Evolutionary conservation across 495 filamentous ascomycete genomes (phyloP), one percentile per base, ranked within the genome.

Genomic region (Talaromyces thailandensis): DNA sequence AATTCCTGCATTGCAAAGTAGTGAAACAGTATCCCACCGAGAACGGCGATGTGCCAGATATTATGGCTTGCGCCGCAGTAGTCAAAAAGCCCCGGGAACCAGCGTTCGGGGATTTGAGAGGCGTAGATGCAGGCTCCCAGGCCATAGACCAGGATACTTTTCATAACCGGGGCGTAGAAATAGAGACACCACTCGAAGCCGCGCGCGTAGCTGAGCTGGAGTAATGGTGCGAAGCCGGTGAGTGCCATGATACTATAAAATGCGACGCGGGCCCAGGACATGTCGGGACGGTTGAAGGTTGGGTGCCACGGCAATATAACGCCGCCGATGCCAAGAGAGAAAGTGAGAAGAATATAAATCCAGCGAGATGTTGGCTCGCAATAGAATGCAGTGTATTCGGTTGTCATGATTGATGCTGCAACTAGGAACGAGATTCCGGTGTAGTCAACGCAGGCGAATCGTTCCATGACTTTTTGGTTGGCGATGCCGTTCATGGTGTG

Each of bases 341-440:
- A 86, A 6, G 94, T 98, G 21, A 88, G 79, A 45, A 82, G 75
- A 71, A 99, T 93, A 76, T 97, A 98, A 28, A 85, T 78, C 84
- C 88, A 95, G 32, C 92, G 90, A 62, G 88, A 91, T 35, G 88
- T 70, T 6, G 94, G 93, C 65, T 99, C 95, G 74, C 93, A 96
- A 73, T 99, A 98, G 75, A 99, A 98, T 37, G 93, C 94, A 4
- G 95, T 96, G 75, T 97, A 98, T 71, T 99, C 94, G 59, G 91
- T 96, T 4, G 94, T 96, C 85, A 98, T 93, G 75, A 99, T 98
- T 48, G 91, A 96, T 24, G 94, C 90, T 8, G 94, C 95, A 52
- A 99, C 93, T 24, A 99, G 85, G 59, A 99, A 80, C 2, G 93
- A 97, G 65, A 99, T 99, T 28, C 95, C 95, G 0, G 93, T 97